These are phyloP conservation scores for Fusarium liriodendri DNA, from an alignment of 2,329 filamentous ascomycete species.

Conservation along the genomic window DNA sequence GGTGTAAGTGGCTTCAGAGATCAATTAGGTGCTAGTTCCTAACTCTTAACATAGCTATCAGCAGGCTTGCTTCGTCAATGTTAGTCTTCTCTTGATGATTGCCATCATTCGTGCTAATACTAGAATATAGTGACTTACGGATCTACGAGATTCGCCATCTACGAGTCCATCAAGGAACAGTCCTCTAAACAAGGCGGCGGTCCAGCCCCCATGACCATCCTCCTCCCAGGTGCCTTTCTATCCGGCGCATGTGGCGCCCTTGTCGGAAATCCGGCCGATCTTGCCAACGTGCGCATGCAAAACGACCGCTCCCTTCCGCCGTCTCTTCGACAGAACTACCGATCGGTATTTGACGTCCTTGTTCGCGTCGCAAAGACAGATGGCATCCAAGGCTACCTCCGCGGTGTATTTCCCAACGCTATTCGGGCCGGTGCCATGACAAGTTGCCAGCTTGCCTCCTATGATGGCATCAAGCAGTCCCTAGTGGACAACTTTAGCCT, in stretches of 20 bases:
- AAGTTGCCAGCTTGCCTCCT: slow-evolving; percentile 17
- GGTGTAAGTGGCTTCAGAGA: slow-evolving; percentile 2
- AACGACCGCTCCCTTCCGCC: slow-evolving; percentile 14
- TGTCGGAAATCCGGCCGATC: slow-evolving; percentile 17
- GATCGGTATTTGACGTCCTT: slow-evolving; percentile 17
- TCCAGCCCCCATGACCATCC: not conserved
- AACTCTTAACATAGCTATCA: slow-evolving; percentile 1
- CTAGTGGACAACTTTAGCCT: slow-evolving; percentile 2
- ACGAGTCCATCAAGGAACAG: slow-evolving; percentile 21
- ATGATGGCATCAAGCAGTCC: slow-evolving; percentile 19
- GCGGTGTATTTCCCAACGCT: slow-evolving; percentile 16
- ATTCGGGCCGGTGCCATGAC: slow-evolving; percentile 18
- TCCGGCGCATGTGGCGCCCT: slow-evolving; percentile 15
- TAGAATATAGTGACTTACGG: slow-evolving; percentile 11
- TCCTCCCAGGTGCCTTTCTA: slow-evolving; percentile 14
- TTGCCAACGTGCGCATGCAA: slow-evolving; percentile 30
- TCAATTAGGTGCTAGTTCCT: not conserved
- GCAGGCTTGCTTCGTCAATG: slow-evolving; percentile 18
- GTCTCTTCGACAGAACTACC: slow-evolving; percentile 20
- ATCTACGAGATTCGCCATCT: slow-evolving; percentile 26
- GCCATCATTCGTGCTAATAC: not conserved
- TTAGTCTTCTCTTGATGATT: not conserved
- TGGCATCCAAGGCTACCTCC: slow-evolving; percentile 9
- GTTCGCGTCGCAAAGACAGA: slow-evolving; percentile 17
- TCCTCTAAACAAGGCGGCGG: not conserved